Evolutionary conservation across 2,329 filamentous ascomycete genomes (phyloP).

Genomic region (Botryotinia narcissicola): DNA sequence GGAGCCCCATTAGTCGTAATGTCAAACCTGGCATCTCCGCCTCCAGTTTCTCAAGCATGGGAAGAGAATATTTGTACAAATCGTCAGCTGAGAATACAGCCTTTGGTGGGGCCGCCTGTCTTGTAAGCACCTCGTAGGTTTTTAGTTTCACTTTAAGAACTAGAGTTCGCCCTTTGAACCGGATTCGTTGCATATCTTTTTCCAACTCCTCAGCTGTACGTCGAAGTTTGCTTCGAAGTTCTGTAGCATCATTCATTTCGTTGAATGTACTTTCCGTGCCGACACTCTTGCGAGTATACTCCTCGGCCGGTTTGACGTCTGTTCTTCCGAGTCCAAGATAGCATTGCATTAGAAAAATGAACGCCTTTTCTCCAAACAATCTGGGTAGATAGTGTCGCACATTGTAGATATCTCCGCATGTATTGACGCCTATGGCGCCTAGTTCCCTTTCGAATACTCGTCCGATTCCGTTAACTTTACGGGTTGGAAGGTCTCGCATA

Average conservation of each 20-base stretch:
- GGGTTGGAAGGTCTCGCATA: slow-evolving; percentile 77
- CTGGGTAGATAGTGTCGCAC: slow-evolving; percentile 70
- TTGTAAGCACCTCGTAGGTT: slow-evolving; percentile 86
- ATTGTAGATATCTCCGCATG: slow-evolving; percentile 81
- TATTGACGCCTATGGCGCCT: slow-evolving; percentile 80
- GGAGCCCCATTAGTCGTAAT: slow-evolving; percentile 80
- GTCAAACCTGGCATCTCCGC: slow-evolving; percentile 78
- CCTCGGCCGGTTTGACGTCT: slow-evolving; percentile 78
- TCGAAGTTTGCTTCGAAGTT: slow-evolving; percentile 74
- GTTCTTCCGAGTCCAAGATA: slow-evolving; percentile 87
- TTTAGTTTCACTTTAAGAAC: slow-evolving; percentile 92
- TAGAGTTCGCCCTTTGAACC: slow-evolving; percentile 86
- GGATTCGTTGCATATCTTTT: slow-evolving; percentile 73
- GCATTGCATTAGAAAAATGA: slow-evolving; percentile 78
- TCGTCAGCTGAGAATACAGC: slow-evolving; percentile 74
- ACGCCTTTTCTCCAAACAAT: slow-evolving; percentile 90
- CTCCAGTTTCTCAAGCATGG: slow-evolving; percentile 80
- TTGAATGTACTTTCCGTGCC: slow-evolving; percentile 91
- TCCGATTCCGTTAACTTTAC: slow-evolving; percentile 94
- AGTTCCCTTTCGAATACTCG: slow-evolving; percentile 91
- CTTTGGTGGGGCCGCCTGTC: slow-evolving; percentile 73
- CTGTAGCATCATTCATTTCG: slow-evolving; percentile 67
- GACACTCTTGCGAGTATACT: slow-evolving; percentile 88
- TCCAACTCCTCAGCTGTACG: slow-evolving; percentile 82
- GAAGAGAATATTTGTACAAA: slow-evolving; percentile 75